A percentile compares a stretch with the other conserved stretches of the same genome.
Evolutionary conservation across 345 rosid species (phyloP).

Genomic region (Odontarrhena argentea): DNA sequence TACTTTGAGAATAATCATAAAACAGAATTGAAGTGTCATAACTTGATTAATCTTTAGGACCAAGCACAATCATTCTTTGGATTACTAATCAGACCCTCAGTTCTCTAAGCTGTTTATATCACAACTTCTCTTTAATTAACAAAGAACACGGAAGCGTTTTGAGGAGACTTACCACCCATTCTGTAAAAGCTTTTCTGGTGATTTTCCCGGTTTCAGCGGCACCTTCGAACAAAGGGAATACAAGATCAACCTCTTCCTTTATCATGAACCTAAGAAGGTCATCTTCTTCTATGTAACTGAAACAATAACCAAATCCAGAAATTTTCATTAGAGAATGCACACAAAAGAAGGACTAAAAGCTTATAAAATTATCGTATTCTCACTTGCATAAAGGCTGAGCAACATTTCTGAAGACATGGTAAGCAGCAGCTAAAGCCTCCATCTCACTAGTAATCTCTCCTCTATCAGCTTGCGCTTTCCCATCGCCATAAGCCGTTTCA

Average conservation of each 20-base stretch:
- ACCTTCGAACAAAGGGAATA: constrained; percentile 68
- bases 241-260: constrained; percentile 82
- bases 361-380: constrained; percentile 30
- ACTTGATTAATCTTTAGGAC: no score
- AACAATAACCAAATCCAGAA: not conserved
- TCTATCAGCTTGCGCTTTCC: constrained; percentile 49
- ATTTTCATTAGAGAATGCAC: constrained; percentile 16
- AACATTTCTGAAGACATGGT: constrained; percentile 63
- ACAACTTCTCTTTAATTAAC: not conserved
- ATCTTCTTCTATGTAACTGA: constrained; percentile 71
- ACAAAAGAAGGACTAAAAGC: not conserved
- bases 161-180: constrained; percentile 74
- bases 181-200: constrained; percentile 59
- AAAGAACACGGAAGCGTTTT: not conserved
- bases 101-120: not conserved
- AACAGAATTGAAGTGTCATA: no score
- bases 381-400: constrained; percentile 53
- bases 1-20: no score
- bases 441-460: constrained; percentile 77
- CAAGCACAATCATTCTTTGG: no score
- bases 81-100: no score
- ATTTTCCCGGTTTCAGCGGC: constrained; percentile 55
- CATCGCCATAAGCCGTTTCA: constrained; percentile 47
- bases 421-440: constrained; percentile 80
- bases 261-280: constrained; percentile 83